Conservation (phyloP, 2,329 filamentous ascomycete species). For the Macrophomina pseudophaseolina region DNA sequence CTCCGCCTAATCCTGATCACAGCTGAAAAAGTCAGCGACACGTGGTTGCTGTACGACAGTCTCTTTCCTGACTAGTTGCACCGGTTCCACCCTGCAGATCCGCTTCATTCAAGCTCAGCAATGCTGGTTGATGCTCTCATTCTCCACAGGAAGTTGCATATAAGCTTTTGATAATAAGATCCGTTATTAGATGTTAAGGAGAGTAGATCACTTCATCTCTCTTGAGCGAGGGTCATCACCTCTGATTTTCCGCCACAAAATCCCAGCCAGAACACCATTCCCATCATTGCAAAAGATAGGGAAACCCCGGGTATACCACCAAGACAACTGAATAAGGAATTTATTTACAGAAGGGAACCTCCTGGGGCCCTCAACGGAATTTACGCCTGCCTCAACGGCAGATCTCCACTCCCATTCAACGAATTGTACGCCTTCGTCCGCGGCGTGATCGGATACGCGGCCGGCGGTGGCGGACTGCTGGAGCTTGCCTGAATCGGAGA, state of each 20-base stretch:
- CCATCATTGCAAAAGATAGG: neutral
- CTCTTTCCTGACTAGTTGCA: too few relatives aligned
- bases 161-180: neutral
- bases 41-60: too few relatives aligned
- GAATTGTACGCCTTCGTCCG: conserved; percentile 41
- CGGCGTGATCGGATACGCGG: conserved; percentile 35
- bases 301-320: conserved; percentile 20
- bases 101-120: too few relatives aligned
- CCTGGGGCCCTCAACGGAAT: neutral
- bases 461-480: neutral
- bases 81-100: too few relatives aligned
- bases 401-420: conserved; percentile 31
- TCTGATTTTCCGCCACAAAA: neutral
- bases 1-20: too few relatives aligned
- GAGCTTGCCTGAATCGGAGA: neutral
- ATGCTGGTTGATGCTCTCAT: too few relatives aligned
- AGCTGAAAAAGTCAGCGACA: too few relatives aligned
- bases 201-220: conserved; percentile 4
- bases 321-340: neutral
- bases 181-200: conserved; percentile 13
- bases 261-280: neutral
- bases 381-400: conserved; percentile 18
- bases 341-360: conserved; percentile 3
- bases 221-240: neutral
- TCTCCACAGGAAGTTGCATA: too few relatives aligned